phyloP scores from a whole-genome alignment of 306 rosid genomes.

The apple (Malus domestica) region DNA sequence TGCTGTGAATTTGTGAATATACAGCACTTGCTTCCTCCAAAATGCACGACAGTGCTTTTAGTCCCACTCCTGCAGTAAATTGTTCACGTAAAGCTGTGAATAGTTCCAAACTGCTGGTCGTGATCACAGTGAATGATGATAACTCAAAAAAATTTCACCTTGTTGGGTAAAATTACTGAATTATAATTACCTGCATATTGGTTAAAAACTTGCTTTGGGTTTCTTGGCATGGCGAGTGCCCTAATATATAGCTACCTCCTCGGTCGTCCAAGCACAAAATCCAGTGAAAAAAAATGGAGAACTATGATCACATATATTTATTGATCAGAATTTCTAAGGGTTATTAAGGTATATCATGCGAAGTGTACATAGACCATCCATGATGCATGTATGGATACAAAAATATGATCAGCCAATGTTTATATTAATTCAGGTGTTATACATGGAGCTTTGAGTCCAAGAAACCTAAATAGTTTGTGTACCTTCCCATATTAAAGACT shows the following conservation, averaged over 20 bases:
- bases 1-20: background rate
- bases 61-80: constrained; percentile 4
- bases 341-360: no score
- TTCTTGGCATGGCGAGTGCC: background rate
- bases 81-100: background rate
- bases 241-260: background rate
- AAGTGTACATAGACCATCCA: no score
- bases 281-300: background rate
- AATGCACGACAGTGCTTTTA: background rate
- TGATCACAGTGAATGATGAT: background rate
- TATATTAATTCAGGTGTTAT: background rate
- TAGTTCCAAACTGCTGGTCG: no score
- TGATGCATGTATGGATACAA: background rate
- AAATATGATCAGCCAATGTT: background rate
- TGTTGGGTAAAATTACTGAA: background rate
- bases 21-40: constrained; percentile 1
- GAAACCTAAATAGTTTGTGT: background rate
- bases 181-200: background rate
- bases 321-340: background rate
- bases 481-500: background rate
- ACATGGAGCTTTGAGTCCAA: background rate
- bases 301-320: background rate
- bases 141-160: background rate
- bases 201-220: background rate
- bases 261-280: background rate